These are phyloP conservation scores for Sorghum bicolor DNA, from an alignment of 176 grass and related monocot species.

Conservation along the genomic window DNA sequence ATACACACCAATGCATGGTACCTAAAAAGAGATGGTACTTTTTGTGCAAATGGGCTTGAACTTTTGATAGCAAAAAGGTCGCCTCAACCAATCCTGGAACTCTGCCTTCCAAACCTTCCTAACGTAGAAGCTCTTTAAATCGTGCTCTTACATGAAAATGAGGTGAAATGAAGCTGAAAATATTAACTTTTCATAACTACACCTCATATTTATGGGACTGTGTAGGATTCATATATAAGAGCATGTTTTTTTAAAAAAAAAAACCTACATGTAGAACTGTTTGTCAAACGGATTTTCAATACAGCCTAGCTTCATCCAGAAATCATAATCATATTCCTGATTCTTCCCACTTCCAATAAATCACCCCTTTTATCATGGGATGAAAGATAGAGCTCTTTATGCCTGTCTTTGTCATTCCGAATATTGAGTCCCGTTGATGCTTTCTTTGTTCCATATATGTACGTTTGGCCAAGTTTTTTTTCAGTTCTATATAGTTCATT, in stretches of 20 bases:
- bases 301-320: too few species aligned
- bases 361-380: neutral
- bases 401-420: neutral
- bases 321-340: constrained; percentile 24
- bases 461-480: neutral
- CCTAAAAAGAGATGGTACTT: neutral
- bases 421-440: neutral
- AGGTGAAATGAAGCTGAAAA: too few species aligned
- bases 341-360: neutral
- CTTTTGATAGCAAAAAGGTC: constrained; percentile 5
- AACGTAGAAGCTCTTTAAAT: too few species aligned
- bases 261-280: too few species aligned
- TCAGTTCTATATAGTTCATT: neutral
- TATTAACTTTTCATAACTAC: too few species aligned
- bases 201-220: too few species aligned
- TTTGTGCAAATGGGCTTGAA: constrained; percentile 24
- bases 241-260: too few species aligned
- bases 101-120: neutral
- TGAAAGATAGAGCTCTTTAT: neutral
- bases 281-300: too few species aligned
- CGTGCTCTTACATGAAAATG: too few species aligned
- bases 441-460: neutral
- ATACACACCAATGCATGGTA: neutral
- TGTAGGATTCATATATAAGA: too few species aligned
- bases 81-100: constrained; percentile 1